These are phyloP conservation scores for Platanthera guangdongensis DNA, from an alignment of 106 monocot species.

Conservation along the genomic window DNA sequence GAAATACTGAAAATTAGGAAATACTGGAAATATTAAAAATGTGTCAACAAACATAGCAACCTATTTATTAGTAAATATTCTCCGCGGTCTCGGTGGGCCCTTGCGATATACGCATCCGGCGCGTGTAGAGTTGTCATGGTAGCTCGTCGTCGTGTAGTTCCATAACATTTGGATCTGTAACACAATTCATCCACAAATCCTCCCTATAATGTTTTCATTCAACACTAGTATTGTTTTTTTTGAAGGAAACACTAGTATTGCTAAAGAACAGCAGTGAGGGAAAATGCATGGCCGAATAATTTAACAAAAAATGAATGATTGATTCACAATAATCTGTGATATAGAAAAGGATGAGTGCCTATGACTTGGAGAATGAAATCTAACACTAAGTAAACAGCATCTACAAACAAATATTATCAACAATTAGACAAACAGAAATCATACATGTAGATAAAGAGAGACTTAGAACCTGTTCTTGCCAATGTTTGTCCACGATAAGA, in stretches of 20 bases:
- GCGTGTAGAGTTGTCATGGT: too few relatives aligned
- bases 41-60: too few relatives aligned
- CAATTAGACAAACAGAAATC: background rate
- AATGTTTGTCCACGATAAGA: conserved; percentile 96
- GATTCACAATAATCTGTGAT: background rate
- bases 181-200: background rate
- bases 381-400: background rate
- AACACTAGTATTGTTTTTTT: too few relatives aligned
- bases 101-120: too few relatives aligned
- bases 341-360: background rate
- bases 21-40: too few relatives aligned
- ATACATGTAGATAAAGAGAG: background rate
- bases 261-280: background rate
- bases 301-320: background rate
- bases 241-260: background rate
- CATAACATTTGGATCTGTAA: too few relatives aligned
- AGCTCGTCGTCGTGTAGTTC: too few relatives aligned
- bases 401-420: background rate
- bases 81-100: too few relatives aligned
- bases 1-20: too few relatives aligned
- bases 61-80: too few relatives aligned
- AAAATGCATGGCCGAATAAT: background rate
- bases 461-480: conserved; percentile 70
- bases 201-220: background rate
- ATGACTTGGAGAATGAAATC: background rate